phyloP scores from a whole-genome alignment of 176 grass and related monocot species.

The Aegilops longissima region DNA sequence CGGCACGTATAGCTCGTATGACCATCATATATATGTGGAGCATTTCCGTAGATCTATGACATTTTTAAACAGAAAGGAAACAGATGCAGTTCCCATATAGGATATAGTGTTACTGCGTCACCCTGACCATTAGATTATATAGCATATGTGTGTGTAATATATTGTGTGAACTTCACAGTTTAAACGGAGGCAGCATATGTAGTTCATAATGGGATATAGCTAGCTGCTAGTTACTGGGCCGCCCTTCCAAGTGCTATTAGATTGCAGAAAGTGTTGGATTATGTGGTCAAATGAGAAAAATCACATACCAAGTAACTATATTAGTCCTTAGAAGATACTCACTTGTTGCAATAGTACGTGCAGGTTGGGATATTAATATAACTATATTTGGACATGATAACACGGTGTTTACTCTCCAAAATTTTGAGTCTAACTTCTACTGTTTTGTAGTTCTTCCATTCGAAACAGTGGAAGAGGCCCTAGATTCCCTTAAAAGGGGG shows the following conservation, averaged over 20 bases:
- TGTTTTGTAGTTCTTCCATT: constrained; percentile 26
- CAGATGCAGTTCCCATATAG: constrained; percentile 7
- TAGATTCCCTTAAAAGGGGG: constrained; percentile 27
- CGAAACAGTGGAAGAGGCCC: not conserved
- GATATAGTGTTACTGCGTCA: not conserved
- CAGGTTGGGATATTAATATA: not conserved
- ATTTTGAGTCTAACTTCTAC: not conserved
- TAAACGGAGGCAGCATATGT: not conserved
- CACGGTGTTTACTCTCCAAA: not conserved
- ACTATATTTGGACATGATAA: not conserved
- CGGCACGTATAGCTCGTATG: not conserved
- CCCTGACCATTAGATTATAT: not conserved
- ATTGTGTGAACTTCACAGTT: not conserved
- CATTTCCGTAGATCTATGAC: not conserved
- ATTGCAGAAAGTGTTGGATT: not conserved
- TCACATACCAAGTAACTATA: not conserved
- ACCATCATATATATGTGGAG: not conserved
- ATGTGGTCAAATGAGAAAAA: constrained; percentile 4
- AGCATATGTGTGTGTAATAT: not conserved
- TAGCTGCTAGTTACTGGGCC: not conserved
- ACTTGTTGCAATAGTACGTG: not conserved
- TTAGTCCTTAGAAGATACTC: not conserved
- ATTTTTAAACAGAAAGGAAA: not conserved
- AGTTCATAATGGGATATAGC: not conserved
- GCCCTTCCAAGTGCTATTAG: not conserved